These are phyloP conservation scores for Aegilops sharonensis DNA, from an alignment of 176 grass and related monocot genomes.

Conservation along the genomic window DNA sequence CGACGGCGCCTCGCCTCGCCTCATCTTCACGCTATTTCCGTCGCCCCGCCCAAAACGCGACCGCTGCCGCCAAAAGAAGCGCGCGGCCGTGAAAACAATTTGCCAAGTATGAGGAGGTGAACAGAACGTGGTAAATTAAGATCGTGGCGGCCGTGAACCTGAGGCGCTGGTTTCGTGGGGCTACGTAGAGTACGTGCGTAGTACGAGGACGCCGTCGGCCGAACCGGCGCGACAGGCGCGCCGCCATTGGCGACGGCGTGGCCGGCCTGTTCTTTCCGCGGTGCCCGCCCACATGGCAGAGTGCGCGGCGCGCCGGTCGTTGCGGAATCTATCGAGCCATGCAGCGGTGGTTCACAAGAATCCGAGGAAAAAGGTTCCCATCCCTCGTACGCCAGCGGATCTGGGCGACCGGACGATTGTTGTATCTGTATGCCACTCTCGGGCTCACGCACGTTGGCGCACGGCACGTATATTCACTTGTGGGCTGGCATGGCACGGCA, in stretches of 20 bases:
- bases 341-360: neutral
- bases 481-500: neutral
- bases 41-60: neutral
- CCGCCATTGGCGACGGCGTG: neutral
- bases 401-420: neutral
- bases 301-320: neutral
- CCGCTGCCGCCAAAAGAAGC: neutral
- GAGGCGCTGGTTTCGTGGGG: neutral
- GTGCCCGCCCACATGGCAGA: neutral
- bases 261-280: neutral
- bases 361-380: neutral
- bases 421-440: neutral
- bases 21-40: conserved; percentile 29
- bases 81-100: neutral
- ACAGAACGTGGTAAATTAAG: neutral
- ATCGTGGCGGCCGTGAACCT: neutral
- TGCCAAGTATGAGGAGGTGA: neutral
- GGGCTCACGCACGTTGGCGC: neutral
- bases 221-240: neutral
- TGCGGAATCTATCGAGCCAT: neutral
- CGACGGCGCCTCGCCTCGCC: neutral
- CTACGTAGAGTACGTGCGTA: neutral
- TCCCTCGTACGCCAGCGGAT: neutral
- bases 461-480: neutral
- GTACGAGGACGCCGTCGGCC: neutral